Conservation (phyloP, 2,329 filamentous ascomycete genomes). For the Emergomyces pasteurianus region DNA sequence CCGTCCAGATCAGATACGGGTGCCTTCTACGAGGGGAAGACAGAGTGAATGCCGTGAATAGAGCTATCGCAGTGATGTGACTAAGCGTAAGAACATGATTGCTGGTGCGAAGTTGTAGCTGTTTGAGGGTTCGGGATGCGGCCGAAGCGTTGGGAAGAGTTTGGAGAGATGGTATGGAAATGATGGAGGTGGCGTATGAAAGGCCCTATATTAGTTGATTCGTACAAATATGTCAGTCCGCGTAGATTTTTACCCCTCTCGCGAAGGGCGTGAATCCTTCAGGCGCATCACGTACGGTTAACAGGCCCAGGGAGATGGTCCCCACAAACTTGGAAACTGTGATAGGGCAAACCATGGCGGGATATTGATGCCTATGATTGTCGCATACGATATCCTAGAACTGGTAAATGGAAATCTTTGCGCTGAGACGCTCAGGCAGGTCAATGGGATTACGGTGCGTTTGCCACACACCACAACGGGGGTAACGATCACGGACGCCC, state of each 20-base stretch:
- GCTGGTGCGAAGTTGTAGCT: constrained; percentile 51
- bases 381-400: not conserved
- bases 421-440: not conserved
- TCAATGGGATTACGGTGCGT: not conserved
- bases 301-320: constrained; percentile 72
- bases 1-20: constrained; percentile 82
- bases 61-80: constrained; percentile 55
- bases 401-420: not conserved
- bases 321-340: constrained; percentile 85
- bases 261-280: not conserved
- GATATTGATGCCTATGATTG: not conserved
- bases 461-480: constrained; percentile 1
- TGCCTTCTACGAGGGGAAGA: constrained; percentile 66
- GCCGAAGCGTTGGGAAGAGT: constrained; percentile 63
- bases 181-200: constrained; percentile 68
- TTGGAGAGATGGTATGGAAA: constrained; percentile 70
- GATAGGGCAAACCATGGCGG: constrained; percentile 54
- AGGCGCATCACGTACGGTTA: constrained; percentile 55
- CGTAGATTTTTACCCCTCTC: not conserved
- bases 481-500: not conserved
- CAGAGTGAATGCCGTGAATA: constrained; percentile 65
- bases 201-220: constrained; percentile 51
- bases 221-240: not conserved
- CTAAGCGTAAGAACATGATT: constrained; percentile 57
- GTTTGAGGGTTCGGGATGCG: constrained; percentile 58